Base-by-base conservation (phyloP, 495 filamentous ascomycete genomes). In the Annulohypoxylon bovei region DNA sequence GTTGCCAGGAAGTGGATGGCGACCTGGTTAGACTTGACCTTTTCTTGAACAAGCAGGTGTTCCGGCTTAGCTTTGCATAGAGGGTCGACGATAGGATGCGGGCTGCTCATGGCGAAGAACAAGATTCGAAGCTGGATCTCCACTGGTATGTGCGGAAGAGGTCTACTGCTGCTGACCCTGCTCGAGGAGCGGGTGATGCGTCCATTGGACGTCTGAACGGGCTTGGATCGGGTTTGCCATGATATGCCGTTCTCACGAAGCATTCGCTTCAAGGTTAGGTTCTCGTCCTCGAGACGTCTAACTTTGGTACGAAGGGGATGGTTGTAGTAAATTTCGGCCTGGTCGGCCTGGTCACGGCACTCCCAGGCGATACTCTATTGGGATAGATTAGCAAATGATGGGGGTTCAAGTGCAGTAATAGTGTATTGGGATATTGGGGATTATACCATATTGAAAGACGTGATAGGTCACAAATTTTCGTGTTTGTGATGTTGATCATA, bases 81-180 rank as follows among this genome's bases (percentile, higher is more conserved):
- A 23, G 83, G 83, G 40, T 85, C 83, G 27, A 84, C 71, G 60
- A 85, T 81, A n/a, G 83, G 81, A 16, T 75, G 59, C 4, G 76
- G 62, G 68, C 78, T 81, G 4, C 76, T 83, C 52, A 85, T 16
- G n/a, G 82, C 76, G 56, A 79, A 79, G 6, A 75, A 75, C 30
- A 85, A 63, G 20, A 85, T 81, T n/a, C 76, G 72, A 40, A 84
- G 71, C 52, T 79, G 77, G 20, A 85, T 74, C 73, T 85, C 82
- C 6, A 74, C 76, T 0, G 83, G 82, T 11, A 85, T 70, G n/a
- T 73, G 70, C 0, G 80, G 83, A 12, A 81, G 76, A 22, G 53
- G 50, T 35, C 37, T 56, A 32, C 18, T n/a, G 6, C 18, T n/a
- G 6, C 52, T 49, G 30, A 39, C 55, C 22, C 8, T 71, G 54